Evolutionary conservation across 495 filamentous ascomycete species (phyloP).

Genomic region (Tuber microsphaerosporum): DNA sequence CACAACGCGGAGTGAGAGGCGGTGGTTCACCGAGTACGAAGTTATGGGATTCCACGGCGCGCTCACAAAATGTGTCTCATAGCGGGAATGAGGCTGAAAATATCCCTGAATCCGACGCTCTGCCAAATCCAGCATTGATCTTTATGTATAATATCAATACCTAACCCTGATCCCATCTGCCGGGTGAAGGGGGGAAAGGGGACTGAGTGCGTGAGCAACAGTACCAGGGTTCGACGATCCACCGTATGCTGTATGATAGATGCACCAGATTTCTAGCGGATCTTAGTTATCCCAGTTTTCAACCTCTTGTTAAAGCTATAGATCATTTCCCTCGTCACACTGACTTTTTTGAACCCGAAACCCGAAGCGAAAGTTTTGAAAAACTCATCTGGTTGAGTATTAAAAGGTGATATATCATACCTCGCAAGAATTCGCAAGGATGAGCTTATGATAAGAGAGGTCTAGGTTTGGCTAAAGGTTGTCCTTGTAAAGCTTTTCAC

Average conservation of each 20-base stretch:
- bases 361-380: neutral
- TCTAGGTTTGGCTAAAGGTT: neutral
- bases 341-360: neutral
- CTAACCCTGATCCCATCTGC: slow-evolving; percentile 3
- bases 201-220: neutral
- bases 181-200: neutral
- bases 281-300: neutral
- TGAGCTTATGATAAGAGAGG: neutral
- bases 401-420: neutral
- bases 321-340: neutral
- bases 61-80: slow-evolving; percentile 28
- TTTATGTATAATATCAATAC: neutral
- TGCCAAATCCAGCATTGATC: neutral
- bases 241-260: neutral
- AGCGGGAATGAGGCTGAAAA: slow-evolving; percentile 32
- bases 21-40: slow-evolving; percentile 2
- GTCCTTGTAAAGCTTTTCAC: neutral
- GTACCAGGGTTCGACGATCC: neutral
- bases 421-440: neutral
- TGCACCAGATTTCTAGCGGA: neutral
- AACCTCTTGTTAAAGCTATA: neutral
- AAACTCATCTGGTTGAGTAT: neutral
- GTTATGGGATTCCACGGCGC: slow-evolving; percentile 20
- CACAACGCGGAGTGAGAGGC: neutral
- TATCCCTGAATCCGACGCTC: neutral